Percentiles rank a stretch among this genome's conserved stretches.
Evolutionary conservation across 2,329 filamentous ascomycete genomes (phyloP).

Genomic region (Hymenotorrendiella dingleyae): DNA sequence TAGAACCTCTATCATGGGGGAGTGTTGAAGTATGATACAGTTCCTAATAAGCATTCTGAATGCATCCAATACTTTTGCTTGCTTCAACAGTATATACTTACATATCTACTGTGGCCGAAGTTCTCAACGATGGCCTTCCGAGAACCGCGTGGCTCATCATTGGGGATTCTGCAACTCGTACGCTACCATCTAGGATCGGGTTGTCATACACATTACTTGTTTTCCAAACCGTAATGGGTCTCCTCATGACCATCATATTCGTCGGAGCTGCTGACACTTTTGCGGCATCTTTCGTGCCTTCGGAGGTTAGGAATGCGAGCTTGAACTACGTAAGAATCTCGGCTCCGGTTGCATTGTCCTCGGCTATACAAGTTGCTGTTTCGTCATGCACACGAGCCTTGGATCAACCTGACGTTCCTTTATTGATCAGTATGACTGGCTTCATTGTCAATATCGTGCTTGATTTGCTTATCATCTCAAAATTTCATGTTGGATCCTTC

Average conservation of each 20-base stretch:
- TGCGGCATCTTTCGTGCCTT: conserved; percentile 57
- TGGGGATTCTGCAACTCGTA: conserved; percentile 53
- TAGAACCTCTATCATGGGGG: no score
- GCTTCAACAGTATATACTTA: no score
- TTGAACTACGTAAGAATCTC: conserved; percentile 60
- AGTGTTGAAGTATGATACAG: no score
- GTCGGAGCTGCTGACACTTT: conserved; percentile 47
- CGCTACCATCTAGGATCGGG: conserved; percentile 43
- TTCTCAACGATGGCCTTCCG: conserved; percentile 67
- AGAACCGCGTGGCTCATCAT: conserved; percentile 64
- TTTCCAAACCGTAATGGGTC: conserved; percentile 51
- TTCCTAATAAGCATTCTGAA: no score
- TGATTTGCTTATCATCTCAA: conserved; percentile 61
- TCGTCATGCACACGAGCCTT: conserved; percentile 56
- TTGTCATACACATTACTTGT: conserved; percentile 59
- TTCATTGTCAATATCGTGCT: conserved; percentile 62
- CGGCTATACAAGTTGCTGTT: conserved; percentile 58
- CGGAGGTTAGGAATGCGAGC: conserved; percentile 48
- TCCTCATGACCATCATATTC: conserved; percentile 56
- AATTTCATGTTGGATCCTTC: conserved; percentile 50
- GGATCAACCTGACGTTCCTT: conserved; percentile 62
- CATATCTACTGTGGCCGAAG: conserved; percentile 59
- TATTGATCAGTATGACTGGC: conserved; percentile 58
- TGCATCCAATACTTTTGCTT: no score
- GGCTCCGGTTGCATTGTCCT: conserved; percentile 56